Percentiles rank a stretch among this genome's conserved stretches.
These are phyloP conservation scores for Pouteria glomerata DNA, from an alignment of 148 eudicot species.

Conservation along the genomic window DNA sequence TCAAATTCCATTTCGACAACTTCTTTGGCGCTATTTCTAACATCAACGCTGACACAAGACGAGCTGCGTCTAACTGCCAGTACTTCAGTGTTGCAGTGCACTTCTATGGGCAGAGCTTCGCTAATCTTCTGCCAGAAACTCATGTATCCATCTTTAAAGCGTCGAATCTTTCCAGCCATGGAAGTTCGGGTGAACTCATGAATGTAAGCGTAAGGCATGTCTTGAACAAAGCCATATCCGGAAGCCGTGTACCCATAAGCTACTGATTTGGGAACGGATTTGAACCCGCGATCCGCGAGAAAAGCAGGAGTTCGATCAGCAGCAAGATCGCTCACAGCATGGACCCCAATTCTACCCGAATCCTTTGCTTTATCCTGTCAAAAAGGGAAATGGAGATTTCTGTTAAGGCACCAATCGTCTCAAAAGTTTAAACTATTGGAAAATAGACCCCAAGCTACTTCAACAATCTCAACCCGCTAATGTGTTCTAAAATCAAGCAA, in stretches of 20 bases:
- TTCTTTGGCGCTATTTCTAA: constrained; percentile 22
- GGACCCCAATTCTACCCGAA: constrained; percentile 38
- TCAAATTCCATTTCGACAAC: constrained; percentile 29
- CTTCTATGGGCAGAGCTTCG: constrained; percentile 27
- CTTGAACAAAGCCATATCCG: constrained; percentile 54
- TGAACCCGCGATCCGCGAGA: constrained; percentile 31
- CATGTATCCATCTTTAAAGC: constrained; percentile 42
- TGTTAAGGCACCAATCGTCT: neutral
- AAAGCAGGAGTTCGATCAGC: constrained; percentile 42
- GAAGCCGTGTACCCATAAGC: constrained; percentile 54
- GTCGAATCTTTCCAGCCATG: constrained; percentile 50
- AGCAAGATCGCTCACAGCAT: constrained; percentile 42
- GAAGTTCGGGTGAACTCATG: constrained; percentile 55
- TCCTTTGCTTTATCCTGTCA: constrained; percentile 39
- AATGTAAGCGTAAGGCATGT: constrained; percentile 55
- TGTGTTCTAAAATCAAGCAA: neutral
- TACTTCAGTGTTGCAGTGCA: constrained; percentile 37
- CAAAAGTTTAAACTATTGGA: no score
- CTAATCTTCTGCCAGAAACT: constrained; percentile 44
- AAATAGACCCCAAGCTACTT: no score
- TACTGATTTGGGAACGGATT: constrained; percentile 46
- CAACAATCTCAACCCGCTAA: neutral
- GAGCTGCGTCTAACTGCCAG: constrained; percentile 26
- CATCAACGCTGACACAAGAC: constrained; percentile 13
- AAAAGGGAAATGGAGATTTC: neutral